These are phyloP conservation scores for Inga oerstediana DNA, from an alignment of 306 rosid genomes.

Conservation along the genomic window DNA sequence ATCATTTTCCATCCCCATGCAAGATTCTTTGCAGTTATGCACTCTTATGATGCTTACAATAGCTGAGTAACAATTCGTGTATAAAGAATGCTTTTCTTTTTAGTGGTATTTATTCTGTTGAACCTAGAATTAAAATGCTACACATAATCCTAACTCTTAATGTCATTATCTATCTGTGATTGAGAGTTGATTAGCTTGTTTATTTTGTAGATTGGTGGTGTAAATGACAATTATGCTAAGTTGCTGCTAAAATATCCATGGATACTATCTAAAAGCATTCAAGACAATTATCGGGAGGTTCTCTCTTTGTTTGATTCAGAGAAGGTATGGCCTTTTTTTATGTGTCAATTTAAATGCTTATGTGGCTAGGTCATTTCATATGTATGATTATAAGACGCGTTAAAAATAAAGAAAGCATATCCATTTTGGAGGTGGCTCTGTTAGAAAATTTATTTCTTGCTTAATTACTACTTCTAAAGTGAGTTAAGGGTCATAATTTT, in stretches of 20 bases:
- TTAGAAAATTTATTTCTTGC: background rate
- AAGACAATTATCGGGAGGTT: conserved; percentile 61
- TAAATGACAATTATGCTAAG: conserved; percentile 52
- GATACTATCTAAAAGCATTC: conserved; percentile 72
- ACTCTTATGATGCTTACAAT: background rate
- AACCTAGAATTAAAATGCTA: background rate
- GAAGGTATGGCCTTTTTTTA: conserved; percentile 56
- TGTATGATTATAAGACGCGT: conserved; percentile 9
- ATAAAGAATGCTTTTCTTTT: background rate
- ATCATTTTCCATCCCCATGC: background rate
- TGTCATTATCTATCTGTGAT: conserved; percentile 21
- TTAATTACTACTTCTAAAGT: conserved; percentile 21
- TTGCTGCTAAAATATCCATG: conserved; percentile 77
- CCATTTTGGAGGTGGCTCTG: conserved; percentile 2
- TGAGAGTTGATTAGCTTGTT: conserved; percentile 28
- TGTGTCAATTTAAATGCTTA: conserved; percentile 12
- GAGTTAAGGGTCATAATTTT: conserved; percentile 11
- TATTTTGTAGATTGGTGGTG: conserved; percentile 56
- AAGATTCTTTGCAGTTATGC: background rate
- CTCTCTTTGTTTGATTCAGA: conserved; percentile 51
- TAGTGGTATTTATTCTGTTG: conserved; percentile 3
- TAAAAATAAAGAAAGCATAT: conserved; percentile 22
- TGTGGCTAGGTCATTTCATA: conserved; percentile 3
- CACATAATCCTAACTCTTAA: background rate
- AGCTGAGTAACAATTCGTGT: background rate